Percentiles rank a stretch among this genome's conserved stretches.
These are phyloP conservation scores for Beauveria caledonica DNA, from an alignment of 2,329 filamentous ascomycete species.

Conservation along the genomic window DNA sequence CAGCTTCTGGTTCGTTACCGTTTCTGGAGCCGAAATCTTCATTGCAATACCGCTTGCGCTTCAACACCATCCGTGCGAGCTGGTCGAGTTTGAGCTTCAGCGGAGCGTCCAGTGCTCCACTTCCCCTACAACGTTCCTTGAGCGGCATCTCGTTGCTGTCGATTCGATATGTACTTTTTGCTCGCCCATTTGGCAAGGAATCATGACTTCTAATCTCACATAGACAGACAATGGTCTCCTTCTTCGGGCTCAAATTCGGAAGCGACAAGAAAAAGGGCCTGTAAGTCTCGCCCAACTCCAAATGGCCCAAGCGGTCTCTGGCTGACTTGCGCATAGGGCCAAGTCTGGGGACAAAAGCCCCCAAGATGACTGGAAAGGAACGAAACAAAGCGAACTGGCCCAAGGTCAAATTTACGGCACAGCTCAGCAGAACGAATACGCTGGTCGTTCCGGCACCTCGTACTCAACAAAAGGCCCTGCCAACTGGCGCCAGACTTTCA, in stretches of 20 bases:
- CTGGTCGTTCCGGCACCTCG: constrained; percentile 33
- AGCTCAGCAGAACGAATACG: constrained; percentile 26
- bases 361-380: not conserved
- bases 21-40: not conserved
- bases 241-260: constrained; percentile 49
- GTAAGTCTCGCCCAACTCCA: constrained; percentile 21
- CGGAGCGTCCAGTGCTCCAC: not conserved
- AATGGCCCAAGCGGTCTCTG: not conserved
- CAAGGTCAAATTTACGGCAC: constrained; percentile 30
- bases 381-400: constrained; percentile 11
- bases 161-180: not conserved
- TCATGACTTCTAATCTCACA: constrained; percentile 7
- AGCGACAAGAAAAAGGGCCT: constrained; percentile 49
- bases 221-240: constrained; percentile 42
- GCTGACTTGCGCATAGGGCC: constrained; percentile 11
- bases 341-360: constrained; percentile 26
- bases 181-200: not conserved
- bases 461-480: constrained; percentile 23
- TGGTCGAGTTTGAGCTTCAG: not conserved
- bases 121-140: not conserved
- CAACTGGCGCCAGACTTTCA: constrained; percentile 28
- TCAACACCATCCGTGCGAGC: constrained; percentile 2
- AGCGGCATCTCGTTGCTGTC: not conserved
- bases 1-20: not conserved
- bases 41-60: not conserved